Evolutionary conservation across 805 yeast genomes (phyloP).

Genomic region (Pichia californica): DNA sequence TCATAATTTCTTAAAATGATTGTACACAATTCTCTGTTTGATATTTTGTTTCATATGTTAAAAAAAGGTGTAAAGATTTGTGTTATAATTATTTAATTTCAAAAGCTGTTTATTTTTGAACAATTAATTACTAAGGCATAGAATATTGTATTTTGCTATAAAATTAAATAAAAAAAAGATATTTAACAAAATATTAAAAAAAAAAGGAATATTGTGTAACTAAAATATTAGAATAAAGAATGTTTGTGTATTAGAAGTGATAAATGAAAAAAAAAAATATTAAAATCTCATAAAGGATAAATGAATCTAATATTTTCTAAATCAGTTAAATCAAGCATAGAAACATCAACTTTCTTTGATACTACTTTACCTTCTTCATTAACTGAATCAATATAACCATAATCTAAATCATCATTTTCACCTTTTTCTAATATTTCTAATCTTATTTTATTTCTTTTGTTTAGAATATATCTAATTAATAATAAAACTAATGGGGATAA

Average conservation of each 20-base stretch:
- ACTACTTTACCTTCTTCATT: conserved; percentile 27
- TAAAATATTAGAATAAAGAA: not conserved
- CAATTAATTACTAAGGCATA: too few relatives aligned
- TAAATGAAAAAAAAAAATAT: not conserved
- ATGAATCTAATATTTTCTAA: conserved; percentile 41
- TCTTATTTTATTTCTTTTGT: conserved; percentile 27
- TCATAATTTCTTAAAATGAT: too few relatives aligned
- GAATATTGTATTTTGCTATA: too few relatives aligned
- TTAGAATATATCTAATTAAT: conserved; percentile 38
- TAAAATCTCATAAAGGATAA: not conserved
- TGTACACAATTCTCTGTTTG: too few relatives aligned
- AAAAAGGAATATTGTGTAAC: not conserved
- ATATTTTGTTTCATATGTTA: too few relatives aligned
- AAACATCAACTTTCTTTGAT: conserved; percentile 30
- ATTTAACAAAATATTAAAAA: too few relatives aligned
- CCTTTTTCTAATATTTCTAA: conserved; percentile 15
- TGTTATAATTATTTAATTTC: too few relatives aligned
- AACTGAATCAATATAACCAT: conserved; percentile 14
- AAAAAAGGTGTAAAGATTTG: too few relatives aligned
- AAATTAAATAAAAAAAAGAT: too few relatives aligned
- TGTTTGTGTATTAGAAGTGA: not conserved
- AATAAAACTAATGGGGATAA: conserved; percentile 37
- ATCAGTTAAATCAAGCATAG: conserved; percentile 45
- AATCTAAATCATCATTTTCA: conserved; percentile 16
- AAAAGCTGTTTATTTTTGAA: too few relatives aligned